Evolutionary conservation across 495 filamentous ascomycete genomes (phyloP).

Genomic region (Penicillium simplicissimum): DNA sequence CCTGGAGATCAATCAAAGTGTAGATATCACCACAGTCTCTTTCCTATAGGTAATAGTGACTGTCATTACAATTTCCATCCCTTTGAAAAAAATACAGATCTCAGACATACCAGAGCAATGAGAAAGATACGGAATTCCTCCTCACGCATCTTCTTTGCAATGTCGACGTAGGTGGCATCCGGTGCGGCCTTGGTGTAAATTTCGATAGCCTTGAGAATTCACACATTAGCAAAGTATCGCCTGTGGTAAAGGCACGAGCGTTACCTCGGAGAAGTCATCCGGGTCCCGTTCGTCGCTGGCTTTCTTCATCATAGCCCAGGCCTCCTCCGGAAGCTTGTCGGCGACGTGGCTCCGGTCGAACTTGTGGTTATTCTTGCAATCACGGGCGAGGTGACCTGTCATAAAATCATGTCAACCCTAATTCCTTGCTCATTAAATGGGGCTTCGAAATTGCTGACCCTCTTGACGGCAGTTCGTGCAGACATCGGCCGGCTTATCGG

Average conservation of each 20-base stretch:
- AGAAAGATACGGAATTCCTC: constrained; percentile 65
- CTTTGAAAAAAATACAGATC: not conserved
- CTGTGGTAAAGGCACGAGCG: not conserved
- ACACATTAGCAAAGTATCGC: constrained; percentile 18
- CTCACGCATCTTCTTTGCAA: constrained; percentile 73
- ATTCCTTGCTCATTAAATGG: not conserved
- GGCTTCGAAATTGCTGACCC: constrained; percentile 49
- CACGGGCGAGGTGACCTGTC: constrained; percentile 62
- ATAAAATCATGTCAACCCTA: not conserved
- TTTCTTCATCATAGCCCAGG: constrained; percentile 66
- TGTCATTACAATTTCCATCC: not conserved
- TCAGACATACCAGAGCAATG: constrained; percentile 61
- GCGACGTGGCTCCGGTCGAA: constrained; percentile 63
- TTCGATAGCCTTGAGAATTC: constrained; percentile 52
- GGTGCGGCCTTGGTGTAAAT: constrained; percentile 74
- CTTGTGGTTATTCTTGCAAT: constrained; percentile 70
- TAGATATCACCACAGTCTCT: constrained; percentile 57
- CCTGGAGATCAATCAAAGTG: constrained; percentile 82
- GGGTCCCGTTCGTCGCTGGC: constrained; percentile 67
- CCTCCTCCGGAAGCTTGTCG: constrained; percentile 60
- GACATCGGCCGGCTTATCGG: constrained; percentile 56
- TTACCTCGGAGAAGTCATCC: constrained; percentile 70
- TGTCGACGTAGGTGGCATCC: constrained; percentile 62
- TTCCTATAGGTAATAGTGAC: constrained; percentile 41
- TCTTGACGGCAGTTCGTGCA: constrained; percentile 78